These are phyloP conservation scores for Yamadazyma diospyri DNA, from an alignment of 1,139 yeast genomes.

Conservation along the genomic window DNA sequence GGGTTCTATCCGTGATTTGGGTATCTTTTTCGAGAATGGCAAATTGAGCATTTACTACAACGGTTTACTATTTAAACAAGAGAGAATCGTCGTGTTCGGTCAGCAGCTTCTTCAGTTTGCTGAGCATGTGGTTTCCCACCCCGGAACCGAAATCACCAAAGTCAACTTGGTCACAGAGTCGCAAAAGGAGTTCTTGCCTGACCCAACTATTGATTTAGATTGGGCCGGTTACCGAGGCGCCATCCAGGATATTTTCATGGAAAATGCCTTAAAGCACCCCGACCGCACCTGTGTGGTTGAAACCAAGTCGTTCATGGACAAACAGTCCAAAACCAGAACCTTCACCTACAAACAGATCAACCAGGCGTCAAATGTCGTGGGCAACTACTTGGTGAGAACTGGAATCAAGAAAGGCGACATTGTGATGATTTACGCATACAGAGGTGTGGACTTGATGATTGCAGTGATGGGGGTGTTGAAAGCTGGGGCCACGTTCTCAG, in stretches of 20 bases:
- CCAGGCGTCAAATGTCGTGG: slow-evolving; percentile 91
- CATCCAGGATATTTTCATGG: slow-evolving; percentile 89
- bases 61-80: slow-evolving; percentile 66
- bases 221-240: slow-evolving; percentile 94
- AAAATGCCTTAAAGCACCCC: slow-evolving; percentile 79
- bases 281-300: slow-evolving; percentile 89
- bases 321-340: slow-evolving; percentile 56
- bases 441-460: slow-evolving; percentile 95
- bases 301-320: slow-evolving; percentile 67
- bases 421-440: slow-evolving; percentile 94
- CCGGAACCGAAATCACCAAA: slow-evolving; percentile 49
- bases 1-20: slow-evolving; percentile 63
- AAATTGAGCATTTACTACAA: slow-evolving; percentile 58
- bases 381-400: slow-evolving; percentile 75
- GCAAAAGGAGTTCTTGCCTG: slow-evolving; percentile 66
- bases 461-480: slow-evolving; percentile 97
- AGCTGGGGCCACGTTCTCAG: slow-evolving; percentile 98
- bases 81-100: slow-evolving; percentile 63
- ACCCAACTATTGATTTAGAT: slow-evolving; percentile 82
- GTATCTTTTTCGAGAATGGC: slow-evolving; percentile 41
- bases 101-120: slow-evolving; percentile 69
- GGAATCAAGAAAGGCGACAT: slow-evolving; percentile 91
- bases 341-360: slow-evolving; percentile 85
- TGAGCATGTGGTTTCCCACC: slow-evolving; percentile 23
- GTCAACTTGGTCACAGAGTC: slow-evolving; percentile 64